These are phyloP conservation scores for Xenoacremonium recifei DNA, from an alignment of 2,329 filamentous ascomycete genomes.

Conservation along the genomic window DNA sequence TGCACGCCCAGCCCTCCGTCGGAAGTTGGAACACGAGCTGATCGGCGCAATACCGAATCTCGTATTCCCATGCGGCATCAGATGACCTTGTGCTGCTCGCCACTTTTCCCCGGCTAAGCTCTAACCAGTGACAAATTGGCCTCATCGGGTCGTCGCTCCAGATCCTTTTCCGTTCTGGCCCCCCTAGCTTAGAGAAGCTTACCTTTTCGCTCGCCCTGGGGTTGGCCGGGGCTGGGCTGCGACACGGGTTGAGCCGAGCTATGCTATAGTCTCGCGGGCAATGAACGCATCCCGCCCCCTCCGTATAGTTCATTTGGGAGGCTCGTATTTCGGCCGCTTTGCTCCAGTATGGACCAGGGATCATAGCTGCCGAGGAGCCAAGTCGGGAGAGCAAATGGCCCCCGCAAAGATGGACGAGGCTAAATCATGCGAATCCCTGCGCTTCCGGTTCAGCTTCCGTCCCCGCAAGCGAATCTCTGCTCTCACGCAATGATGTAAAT, in stretches of 20 bases:
- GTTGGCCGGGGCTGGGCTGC: background rate
- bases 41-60: slow-evolving; percentile 22
- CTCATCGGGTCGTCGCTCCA: background rate
- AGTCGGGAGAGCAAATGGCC: background rate
- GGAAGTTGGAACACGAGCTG: slow-evolving; percentile 19
- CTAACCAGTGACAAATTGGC: background rate
- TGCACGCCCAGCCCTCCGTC: background rate
- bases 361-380: background rate
- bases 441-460: no score
- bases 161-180: background rate
- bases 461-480: background rate
- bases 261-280: background rate
- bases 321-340: background rate
- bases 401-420: background rate
- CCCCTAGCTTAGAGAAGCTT: background rate
- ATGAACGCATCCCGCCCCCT: no score
- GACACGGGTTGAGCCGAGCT: background rate
- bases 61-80: slow-evolving; percentile 22
- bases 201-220: background rate
- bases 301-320: no score
- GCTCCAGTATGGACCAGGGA: background rate
- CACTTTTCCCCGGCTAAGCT: background rate
- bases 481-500: background rate
- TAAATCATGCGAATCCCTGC: background rate
- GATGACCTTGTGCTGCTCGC: slow-evolving; percentile 12